Conservation (phyloP, 2,329 filamentous ascomycete genomes). For the Ophiocordyceps camponoti-floridani region DNA sequence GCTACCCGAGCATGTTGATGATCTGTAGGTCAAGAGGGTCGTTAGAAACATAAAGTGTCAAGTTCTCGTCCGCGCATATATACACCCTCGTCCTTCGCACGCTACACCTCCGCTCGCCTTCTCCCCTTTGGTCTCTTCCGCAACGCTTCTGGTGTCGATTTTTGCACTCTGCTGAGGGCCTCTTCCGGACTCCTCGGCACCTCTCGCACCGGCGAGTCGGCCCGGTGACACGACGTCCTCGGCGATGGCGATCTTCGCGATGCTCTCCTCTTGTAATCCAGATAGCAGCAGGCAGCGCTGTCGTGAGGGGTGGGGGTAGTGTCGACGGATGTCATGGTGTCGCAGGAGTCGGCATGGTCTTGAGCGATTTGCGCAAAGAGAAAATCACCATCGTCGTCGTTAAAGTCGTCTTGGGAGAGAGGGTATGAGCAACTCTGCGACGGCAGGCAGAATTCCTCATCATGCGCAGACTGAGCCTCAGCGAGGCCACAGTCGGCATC, state of each 20-base stretch:
- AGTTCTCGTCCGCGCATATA: conserved; percentile 20
- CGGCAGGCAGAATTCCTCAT: conserved; percentile 11
- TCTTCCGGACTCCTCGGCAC: conserved; percentile 28
- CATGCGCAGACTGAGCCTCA: conserved; percentile 18
- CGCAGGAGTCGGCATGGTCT: conserved; percentile 15
- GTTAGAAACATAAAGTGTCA: conserved; percentile 11
- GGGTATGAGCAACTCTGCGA: conserved; percentile 13
- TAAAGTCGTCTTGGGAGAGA: conserved; percentile 10
- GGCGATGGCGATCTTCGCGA: conserved; percentile 17
- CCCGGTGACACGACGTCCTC: conserved; percentile 12
- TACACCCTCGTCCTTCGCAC: conserved; percentile 16
- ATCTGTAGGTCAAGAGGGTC: not conserved
- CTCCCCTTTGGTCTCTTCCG: conserved; percentile 22
- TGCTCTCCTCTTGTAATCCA: conserved; percentile 18
- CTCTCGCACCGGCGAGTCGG: conserved; percentile 11
- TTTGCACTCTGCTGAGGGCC: conserved; percentile 27
- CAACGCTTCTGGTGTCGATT: conserved; percentile 20
- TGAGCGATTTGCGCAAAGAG: conserved; percentile 20
- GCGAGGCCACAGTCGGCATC: conserved; percentile 25
- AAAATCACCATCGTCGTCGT: conserved; percentile 13
- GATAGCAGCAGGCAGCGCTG: conserved; percentile 14
- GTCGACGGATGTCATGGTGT: conserved; percentile 9
- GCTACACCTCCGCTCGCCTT: conserved; percentile 24
- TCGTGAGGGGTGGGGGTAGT: conserved; percentile 22
- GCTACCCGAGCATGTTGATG: too few species aligned